phyloP scores from a whole-genome alignment of 2,329 filamentous ascomycete genomes.

The Colletotrichum chrysophilum region DNA sequence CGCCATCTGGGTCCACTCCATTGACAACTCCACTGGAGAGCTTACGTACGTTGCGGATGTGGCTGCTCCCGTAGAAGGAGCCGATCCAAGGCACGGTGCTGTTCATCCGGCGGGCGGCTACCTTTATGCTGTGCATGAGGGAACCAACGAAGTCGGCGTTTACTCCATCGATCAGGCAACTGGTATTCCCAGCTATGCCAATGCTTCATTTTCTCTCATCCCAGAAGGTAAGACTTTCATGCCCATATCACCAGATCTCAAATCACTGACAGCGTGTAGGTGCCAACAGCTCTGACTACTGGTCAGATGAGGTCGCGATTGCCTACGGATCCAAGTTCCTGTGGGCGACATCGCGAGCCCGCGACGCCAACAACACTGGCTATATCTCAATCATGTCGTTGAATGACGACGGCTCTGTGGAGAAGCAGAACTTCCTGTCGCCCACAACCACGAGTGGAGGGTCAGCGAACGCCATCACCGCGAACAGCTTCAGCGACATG shows the following conservation, averaged over 20 bases:
- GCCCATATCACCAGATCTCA: no score
- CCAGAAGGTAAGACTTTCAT: background rate
- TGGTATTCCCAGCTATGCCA: background rate
- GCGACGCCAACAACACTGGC: slow-evolving; percentile 19
- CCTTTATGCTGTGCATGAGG: background rate
- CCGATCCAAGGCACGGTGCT: background rate
- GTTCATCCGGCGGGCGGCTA: background rate
- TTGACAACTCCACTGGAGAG: background rate
- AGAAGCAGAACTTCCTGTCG: slow-evolving; percentile 31
- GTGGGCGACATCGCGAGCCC: background rate
- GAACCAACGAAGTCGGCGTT: background rate
- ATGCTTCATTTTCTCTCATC: background rate
- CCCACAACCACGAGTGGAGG: slow-evolving; percentile 36
- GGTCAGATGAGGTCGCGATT: background rate
- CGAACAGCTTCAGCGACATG: slow-evolving; percentile 33
- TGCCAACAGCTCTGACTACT: background rate
- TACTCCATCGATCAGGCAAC: background rate
- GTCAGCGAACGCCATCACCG: slow-evolving; percentile 35
- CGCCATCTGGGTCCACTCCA: background rate
- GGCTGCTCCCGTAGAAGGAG: background rate
- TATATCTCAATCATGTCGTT: slow-evolving; percentile 35
- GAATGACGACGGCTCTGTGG: slow-evolving; percentile 28
- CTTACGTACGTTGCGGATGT: background rate
- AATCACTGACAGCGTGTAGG: background rate
- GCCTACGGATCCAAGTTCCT: background rate